These are phyloP conservation scores for Erysimum cheiri DNA, from an alignment of 441 rosid species.

Conservation along the genomic window DNA sequence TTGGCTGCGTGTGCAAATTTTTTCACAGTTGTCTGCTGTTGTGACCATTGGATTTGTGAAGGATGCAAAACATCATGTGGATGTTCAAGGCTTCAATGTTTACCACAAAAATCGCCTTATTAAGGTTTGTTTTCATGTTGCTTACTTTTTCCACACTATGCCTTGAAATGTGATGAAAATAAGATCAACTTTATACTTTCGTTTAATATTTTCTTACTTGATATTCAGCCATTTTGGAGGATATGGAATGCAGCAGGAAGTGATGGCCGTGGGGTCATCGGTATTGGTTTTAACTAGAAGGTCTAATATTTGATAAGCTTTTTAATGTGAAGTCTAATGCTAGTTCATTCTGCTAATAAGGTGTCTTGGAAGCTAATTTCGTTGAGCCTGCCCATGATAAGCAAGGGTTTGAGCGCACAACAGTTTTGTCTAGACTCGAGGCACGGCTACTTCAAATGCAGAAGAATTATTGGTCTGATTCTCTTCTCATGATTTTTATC, in stretches of 20 bases:
- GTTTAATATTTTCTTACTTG: background rate
- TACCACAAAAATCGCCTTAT: constrained; percentile 96
- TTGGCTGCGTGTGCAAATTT: constrained; percentile 39
- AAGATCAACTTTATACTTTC: background rate
- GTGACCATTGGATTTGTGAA: constrained; percentile 97
- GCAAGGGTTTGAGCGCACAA: constrained; percentile 80
- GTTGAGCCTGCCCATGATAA: constrained; percentile 86
- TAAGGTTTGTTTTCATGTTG: constrained; percentile 60
- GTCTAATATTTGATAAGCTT: constrained; percentile 26
- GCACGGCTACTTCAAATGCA: constrained; percentile 74
- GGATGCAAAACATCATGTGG: constrained; percentile 89
- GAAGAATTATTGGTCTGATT: constrained; percentile 78
- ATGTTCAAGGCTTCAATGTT: constrained; percentile 96
- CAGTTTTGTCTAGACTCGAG: constrained; percentile 75
- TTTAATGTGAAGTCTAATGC: constrained; percentile 31
- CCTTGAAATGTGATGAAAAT: background rate
- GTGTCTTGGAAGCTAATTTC: constrained; percentile 86
- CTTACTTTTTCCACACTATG: background rate
- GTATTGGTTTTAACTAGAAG: constrained; percentile 46
- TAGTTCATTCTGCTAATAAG: constrained; percentile 49
- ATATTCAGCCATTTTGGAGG: constrained; percentile 96
- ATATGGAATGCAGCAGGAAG: constrained; percentile 96
- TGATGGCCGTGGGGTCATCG: constrained; percentile 97
- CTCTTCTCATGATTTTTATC: constrained; percentile 26
- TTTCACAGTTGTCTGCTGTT: constrained; percentile 67